Conservation (phyloP, 352 stramenopile species). For the Phytophthora cryptogea region DNA sequence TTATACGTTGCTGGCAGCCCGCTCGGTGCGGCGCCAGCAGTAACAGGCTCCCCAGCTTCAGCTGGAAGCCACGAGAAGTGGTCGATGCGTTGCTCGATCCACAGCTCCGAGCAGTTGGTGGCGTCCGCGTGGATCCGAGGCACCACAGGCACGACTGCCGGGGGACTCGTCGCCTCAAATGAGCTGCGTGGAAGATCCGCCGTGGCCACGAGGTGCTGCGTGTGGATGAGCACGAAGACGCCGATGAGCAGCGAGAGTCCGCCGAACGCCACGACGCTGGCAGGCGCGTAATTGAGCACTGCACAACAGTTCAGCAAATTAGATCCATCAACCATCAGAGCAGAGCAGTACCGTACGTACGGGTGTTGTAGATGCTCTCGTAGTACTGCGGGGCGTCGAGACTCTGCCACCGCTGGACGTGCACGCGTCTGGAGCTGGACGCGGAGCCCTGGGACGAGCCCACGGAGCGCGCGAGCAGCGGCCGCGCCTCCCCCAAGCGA, state of each 20-base stretch:
- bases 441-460: slow-evolving; percentile 29
- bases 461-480: slow-evolving; percentile 34
- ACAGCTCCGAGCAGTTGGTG: slow-evolving; percentile 84
- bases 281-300: slow-evolving; percentile 43
- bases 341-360: slow-evolving; percentile 15
- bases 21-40: slow-evolving; percentile 15
- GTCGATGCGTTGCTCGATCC: slow-evolving; percentile 89
- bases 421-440: slow-evolving; percentile 33
- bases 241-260: slow-evolving; percentile 53
- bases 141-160: slow-evolving; percentile 1
- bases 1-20: slow-evolving; percentile 63
- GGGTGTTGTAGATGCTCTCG: slow-evolving; percentile 39
- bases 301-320: neutral
- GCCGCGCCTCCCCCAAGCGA: slow-evolving; percentile 21
- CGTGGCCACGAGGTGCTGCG: slow-evolving; percentile 56
- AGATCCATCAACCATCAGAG: neutral
- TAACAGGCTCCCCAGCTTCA: slow-evolving; percentile 22
- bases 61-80: slow-evolving; percentile 81
- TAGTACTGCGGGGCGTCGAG: slow-evolving; percentile 40
- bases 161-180: slow-evolving; percentile 23
- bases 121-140: slow-evolving; percentile 43
- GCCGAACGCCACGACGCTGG: slow-evolving; percentile 57
- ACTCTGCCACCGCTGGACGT: slow-evolving; percentile 30
- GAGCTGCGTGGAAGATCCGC: slow-evolving; percentile 46
- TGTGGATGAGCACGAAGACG: slow-evolving; percentile 75